Conservation (phyloP, 1,139 yeast genomes). For the Zhuliangozyma parablackwelliae region DNA sequence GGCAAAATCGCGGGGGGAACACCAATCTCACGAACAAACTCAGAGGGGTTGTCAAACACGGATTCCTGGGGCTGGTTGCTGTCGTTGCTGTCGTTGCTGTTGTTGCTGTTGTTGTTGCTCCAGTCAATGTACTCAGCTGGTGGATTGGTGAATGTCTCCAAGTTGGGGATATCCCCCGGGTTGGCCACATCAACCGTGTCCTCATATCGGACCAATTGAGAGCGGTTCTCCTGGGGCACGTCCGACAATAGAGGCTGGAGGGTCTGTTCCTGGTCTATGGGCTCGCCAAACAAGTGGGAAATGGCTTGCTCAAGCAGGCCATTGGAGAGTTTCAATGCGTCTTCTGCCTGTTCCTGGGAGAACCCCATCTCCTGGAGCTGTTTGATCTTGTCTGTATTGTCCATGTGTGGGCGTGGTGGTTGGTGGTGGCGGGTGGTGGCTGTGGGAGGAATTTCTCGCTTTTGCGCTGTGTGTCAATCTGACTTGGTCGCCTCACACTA, state of each 20-base stretch:
- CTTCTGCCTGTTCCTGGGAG: slow-evolving; percentile 37
- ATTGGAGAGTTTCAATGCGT: slow-evolving; percentile 37
- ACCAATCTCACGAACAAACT: slow-evolving; percentile 3
- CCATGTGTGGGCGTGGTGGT: slow-evolving; percentile 5
- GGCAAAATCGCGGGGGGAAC: slow-evolving; percentile 11
- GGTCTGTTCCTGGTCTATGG: slow-evolving; percentile 14
- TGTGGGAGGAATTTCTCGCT: too few relatives aligned
- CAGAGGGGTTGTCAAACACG: slow-evolving; percentile 4
- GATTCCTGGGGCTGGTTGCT: slow-evolving; percentile 1
- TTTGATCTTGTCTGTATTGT: slow-evolving; percentile 15
- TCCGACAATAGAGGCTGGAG: slow-evolving; percentile 2
- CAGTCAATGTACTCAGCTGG: neutral
- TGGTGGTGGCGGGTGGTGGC: too few relatives aligned
- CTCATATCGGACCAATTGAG: slow-evolving; percentile 8
- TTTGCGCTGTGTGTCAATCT: too few relatives aligned
- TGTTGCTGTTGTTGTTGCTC: neutral
- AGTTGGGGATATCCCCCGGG: slow-evolving; percentile 15
- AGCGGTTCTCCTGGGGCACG: slow-evolving; percentile 4
- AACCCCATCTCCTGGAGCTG: slow-evolving; percentile 64
- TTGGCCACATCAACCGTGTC: slow-evolving; percentile 16
- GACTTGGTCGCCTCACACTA: too few relatives aligned
- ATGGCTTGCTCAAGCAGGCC: slow-evolving; percentile 54
- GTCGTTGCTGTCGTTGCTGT: neutral
- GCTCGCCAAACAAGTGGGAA: slow-evolving; percentile 46
- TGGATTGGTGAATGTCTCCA: slow-evolving; percentile 1